A percentile compares a stretch with the other conserved stretches of the same genome.
phyloP scores from a whole-genome alignment of 148 eudicot species.

The Fagopyrum tataricum region DNA sequence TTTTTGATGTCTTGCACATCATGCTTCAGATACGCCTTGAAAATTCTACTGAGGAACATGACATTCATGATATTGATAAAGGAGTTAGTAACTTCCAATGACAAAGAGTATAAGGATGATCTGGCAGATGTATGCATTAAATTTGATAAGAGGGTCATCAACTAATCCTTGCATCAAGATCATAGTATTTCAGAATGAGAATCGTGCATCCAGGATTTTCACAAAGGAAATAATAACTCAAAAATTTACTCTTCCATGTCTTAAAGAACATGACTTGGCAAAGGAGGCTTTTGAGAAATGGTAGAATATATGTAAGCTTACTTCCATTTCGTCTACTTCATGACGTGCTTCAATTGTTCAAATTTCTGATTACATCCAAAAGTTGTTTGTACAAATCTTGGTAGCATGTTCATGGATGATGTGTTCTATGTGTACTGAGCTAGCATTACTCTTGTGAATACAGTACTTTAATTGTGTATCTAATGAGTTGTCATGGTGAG shows the following conservation, averaged over 20 bases:
- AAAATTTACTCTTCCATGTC: slow-evolving; percentile 53
- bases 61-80: slow-evolving; percentile 20
- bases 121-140: slow-evolving; percentile 71
- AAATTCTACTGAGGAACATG: slow-evolving; percentile 39
- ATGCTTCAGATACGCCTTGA: slow-evolving; percentile 47
- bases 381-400: too few species aligned
- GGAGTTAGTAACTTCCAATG: slow-evolving; percentile 31
- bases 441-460: too few species aligned
- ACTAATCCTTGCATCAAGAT: slow-evolving; percentile 79
- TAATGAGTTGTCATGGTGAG: too few species aligned
- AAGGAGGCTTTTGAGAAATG: slow-evolving; percentile 69
- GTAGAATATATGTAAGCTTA: too few species aligned
- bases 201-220: slow-evolving; percentile 74
- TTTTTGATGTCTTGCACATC: slow-evolving; percentile 58
- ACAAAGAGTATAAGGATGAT: slow-evolving; percentile 46
- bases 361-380: too few species aligned
- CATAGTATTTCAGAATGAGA: slow-evolving; percentile 86
- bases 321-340: slow-evolving; percentile 1
- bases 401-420: too few species aligned
- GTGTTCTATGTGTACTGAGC: too few species aligned
- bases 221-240: slow-evolving; percentile 43
- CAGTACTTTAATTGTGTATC: too few species aligned
- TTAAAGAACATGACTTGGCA: slow-evolving; percentile 82
- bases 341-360: too few species aligned
- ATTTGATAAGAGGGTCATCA: slow-evolving; percentile 78